Base-by-base conservation (phyloP, 2,329 filamentous ascomycete species). In the Scytalidium sp. region DNA sequence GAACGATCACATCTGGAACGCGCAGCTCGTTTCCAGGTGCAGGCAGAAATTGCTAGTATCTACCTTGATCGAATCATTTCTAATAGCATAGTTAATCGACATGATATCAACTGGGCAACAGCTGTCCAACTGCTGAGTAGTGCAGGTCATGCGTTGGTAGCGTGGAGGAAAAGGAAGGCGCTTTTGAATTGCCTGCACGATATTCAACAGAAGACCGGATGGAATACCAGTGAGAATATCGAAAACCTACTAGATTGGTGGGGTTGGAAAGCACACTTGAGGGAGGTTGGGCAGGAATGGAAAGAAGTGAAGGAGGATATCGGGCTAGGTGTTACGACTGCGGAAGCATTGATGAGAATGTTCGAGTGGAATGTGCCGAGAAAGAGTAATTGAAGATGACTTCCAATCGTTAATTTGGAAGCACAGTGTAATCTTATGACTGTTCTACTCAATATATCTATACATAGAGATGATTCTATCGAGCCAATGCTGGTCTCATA, bases 91-190 rank as follows among this genome's bases (percentile, higher is more conserved):
- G 21, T 5, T 13, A 45, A 45, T 36, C 43, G 22, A 13, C 43
- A 45, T 29, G 23, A 13, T 13, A 29, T 22, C 43, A 45, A 36
- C 19, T 45, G 43, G 43, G 43, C 43, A 36, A 45, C 20, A 4
- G 22, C 43, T 7, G 43, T 45, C n/a, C 43, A 45, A n/a, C 22
- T 45, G 19, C 13, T 45, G 11, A 45, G 19, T 15, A n/a, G 15
- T 7, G 43, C 43, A 23, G 43, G 43, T 13, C 19, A 19, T 19
- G 43, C 43, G n/a, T 29, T 45, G 20, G 43, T 45, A 17, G 43
- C 15, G 11, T 45, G 43, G 43, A 17, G 13, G 10, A 17, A 45
- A 13, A 22, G 43, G 19, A 45, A 32, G 23, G 43, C 43, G 19
- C 43, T 45, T 15, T 29, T 45, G 21, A 19, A 9, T 11, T 45